These are phyloP conservation scores for Plectranthus barbatus DNA, from an alignment of 257 asterid species.

Conservation along the genomic window DNA sequence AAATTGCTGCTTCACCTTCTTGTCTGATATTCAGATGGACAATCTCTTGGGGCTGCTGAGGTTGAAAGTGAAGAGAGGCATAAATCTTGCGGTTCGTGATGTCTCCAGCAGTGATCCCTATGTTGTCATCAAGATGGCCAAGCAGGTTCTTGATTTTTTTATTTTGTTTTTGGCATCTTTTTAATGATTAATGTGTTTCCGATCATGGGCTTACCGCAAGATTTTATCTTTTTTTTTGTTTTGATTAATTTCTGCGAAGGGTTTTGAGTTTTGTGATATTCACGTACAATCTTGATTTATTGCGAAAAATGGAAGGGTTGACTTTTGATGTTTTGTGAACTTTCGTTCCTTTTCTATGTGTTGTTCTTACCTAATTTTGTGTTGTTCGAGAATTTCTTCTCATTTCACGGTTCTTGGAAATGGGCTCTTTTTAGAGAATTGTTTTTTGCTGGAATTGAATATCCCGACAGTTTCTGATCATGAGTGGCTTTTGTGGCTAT, in stretches of 20 bases:
- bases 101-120: slow-evolving; percentile 77
- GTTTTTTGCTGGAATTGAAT: neutral
- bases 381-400: neutral
- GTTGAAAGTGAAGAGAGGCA: slow-evolving; percentile 56
- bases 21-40: slow-evolving; percentile 24
- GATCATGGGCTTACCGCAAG: neutral
- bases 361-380: neutral
- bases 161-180: neutral
- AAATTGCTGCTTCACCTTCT: neutral
- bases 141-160: slow-evolving; percentile 30
- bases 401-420: neutral
- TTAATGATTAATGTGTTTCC: too few relatives aligned
- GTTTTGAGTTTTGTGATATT: neutral
- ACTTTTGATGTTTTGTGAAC: neutral
- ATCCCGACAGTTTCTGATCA: neutral
- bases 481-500: too few relatives aligned
- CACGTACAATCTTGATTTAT: slow-evolving; percentile 5
- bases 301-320: neutral
- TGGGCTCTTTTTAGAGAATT: neutral
- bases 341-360: neutral
- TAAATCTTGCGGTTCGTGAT: slow-evolving; percentile 80
- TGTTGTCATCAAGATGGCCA: slow-evolving; percentile 53
- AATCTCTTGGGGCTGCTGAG: slow-evolving; percentile 62
- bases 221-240: neutral
- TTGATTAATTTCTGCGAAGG: neutral